Conservation (phyloP, 306 rosid genomes). For the Dalbergia cochinchinensis region DNA sequence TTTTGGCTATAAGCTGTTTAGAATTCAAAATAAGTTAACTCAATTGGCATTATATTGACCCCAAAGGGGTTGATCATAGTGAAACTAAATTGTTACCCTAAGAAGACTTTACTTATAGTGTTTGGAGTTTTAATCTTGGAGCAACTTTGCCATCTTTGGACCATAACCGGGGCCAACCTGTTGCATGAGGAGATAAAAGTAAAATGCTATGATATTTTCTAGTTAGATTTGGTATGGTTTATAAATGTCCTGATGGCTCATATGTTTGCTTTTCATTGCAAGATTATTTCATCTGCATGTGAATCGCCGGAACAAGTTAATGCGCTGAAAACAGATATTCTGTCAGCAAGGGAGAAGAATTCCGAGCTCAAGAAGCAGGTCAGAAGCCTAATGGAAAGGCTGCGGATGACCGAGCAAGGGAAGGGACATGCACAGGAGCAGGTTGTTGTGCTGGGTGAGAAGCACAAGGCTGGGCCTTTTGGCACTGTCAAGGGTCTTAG, state of each 20-base stretch:
- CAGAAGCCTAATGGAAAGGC: constrained; percentile 59
- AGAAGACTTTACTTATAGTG: no score
- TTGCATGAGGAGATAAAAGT: background rate
- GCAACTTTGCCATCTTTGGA: no score
- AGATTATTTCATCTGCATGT: constrained; percentile 63
- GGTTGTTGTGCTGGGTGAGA: constrained; percentile 65
- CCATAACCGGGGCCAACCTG: no score
- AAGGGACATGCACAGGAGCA: constrained; percentile 76
- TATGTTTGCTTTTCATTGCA: constrained; percentile 35
- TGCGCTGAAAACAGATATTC: constrained; percentile 61
- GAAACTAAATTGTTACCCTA: no score
- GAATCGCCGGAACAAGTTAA: constrained; percentile 62
- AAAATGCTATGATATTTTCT: background rate
- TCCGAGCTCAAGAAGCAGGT: constrained; percentile 62
- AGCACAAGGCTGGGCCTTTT: constrained; percentile 83
- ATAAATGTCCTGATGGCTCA: background rate
- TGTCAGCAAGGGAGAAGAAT: constrained; percentile 60
- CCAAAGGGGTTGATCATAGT: no score
- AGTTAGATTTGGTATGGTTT: background rate
- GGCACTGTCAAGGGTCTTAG: constrained; percentile 85
- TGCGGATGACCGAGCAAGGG: constrained; percentile 73
- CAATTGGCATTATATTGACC: no score
- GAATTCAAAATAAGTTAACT: no score
- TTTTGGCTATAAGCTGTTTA: no score
- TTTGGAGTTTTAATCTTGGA: no score